These are phyloP conservation scores for Sporothrix curviconia DNA, from an alignment of 2,329 filamentous ascomycete genomes.

Conservation along the genomic window DNA sequence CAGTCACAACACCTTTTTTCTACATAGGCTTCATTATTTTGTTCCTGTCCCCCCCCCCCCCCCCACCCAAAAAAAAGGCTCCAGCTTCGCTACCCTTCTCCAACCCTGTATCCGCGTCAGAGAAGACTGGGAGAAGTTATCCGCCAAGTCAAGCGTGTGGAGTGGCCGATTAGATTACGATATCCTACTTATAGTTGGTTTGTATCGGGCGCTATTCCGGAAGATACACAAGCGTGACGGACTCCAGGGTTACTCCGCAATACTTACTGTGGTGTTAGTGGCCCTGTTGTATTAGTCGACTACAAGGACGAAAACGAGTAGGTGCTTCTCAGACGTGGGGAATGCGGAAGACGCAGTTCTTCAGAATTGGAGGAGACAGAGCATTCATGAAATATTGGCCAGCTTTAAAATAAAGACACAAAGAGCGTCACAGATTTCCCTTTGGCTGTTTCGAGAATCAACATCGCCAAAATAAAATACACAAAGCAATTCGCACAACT, in stretches of 20 bases:
- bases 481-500: not conserved
- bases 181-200: no score
- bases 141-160: not conserved
- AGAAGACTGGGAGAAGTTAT: conserved; percentile 2
- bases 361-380: not conserved
- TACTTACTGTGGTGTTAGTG: not conserved
- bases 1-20: not conserved
- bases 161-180: not conserved
- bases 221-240: not conserved
- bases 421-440: not conserved
- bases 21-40: not conserved
- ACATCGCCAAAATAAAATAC: not conserved
- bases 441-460: no score
- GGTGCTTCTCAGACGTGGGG: not conserved
- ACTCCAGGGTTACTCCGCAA: no score
- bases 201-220: not conserved
- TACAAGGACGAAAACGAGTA: not conserved
- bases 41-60: not conserved
- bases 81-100: no score
- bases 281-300: not conserved
- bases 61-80: no score
- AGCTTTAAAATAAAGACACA: not conserved
- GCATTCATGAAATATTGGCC: not conserved
- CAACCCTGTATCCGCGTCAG: no score
- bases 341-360: not conserved